Evolutionary conservation across 805 yeast genomes (phyloP).

Genomic region (Metschnikowia arizonensis): DNA sequence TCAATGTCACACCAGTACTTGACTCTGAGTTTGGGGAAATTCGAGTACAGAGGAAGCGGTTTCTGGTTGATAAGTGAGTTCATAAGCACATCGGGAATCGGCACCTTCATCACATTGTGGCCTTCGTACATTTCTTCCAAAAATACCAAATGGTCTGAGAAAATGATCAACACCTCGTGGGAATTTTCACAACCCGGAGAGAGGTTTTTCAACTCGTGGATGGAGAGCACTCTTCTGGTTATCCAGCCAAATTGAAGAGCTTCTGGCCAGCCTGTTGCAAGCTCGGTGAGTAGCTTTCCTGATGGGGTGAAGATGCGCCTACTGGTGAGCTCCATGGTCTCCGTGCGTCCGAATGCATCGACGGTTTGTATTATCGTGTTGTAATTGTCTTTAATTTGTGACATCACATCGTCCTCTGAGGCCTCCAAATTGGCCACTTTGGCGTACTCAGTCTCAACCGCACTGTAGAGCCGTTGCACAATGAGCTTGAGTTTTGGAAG

Average conservation of each 20-base stretch:
- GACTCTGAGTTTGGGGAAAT: constrained; percentile 66
- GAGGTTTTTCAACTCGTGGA: constrained; percentile 42
- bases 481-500: constrained; percentile 67
- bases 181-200: constrained; percentile 15
- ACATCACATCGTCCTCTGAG: constrained; percentile 18
- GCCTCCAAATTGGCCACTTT: constrained; percentile 18
- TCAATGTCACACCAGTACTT: constrained; percentile 62
- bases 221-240: constrained; percentile 77
- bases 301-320: constrained; percentile 79
- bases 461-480: constrained; percentile 53
- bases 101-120: constrained; percentile 22
- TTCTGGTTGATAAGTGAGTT: constrained; percentile 84
- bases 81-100: constrained; percentile 75
- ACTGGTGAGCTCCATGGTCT: background rate
- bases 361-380: constrained; percentile 59
- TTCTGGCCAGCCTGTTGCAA: constrained; percentile 84
- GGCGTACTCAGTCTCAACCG: constrained; percentile 42
- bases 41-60: constrained; percentile 50
- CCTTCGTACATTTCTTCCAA: constrained; percentile 48
- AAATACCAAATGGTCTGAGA: constrained; percentile 75
- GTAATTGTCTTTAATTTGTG: constrained; percentile 40
- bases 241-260: constrained; percentile 88
- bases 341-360: constrained; percentile 66
- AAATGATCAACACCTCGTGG: constrained; percentile 61
- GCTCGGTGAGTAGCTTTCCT: constrained; percentile 79